phyloP scores from a whole-genome alignment of 2,329 filamentous ascomycete species.

The Neophaeococcomyces mojaviensis region DNA sequence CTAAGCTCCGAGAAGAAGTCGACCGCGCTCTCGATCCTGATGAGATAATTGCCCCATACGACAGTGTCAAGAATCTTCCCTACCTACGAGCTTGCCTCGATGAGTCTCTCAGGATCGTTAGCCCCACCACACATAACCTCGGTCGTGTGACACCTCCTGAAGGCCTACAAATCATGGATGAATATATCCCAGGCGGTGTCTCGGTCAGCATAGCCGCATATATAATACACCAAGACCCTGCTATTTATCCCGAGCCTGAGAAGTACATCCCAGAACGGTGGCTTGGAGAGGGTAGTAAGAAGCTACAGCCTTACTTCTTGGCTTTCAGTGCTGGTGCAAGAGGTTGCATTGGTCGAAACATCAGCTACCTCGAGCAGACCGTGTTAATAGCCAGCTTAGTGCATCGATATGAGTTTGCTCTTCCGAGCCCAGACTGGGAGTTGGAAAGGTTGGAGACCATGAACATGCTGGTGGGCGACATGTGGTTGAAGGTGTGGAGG shows the following conservation, averaged over 20 bases:
- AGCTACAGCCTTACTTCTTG: constrained; percentile 16
- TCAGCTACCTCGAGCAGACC: constrained; percentile 41
- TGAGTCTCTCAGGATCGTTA: constrained; percentile 41
- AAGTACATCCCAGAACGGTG: constrained; percentile 28
- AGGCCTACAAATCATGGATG: constrained; percentile 37
- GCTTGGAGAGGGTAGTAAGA: constrained; percentile 14
- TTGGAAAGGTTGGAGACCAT: constrained; percentile 8
- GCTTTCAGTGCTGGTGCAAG: constrained; percentile 35
- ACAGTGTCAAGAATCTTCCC: constrained; percentile 45
- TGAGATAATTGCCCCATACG: constrained; percentile 42
- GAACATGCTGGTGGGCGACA: constrained; percentile 7
- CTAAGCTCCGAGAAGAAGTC: constrained; percentile 31
- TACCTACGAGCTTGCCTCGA: constrained; percentile 48
- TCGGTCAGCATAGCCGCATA: constrained; percentile 39
- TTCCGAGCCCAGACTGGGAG: constrained; percentile 27
- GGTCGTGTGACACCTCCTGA: constrained; percentile 40
- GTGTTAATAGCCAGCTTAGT: constrained; percentile 38
- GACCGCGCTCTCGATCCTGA: constrained; percentile 35
- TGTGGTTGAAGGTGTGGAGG: constrained; percentile 9
- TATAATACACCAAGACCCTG: constrained; percentile 33
- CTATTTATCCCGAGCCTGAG: constrained; percentile 33
- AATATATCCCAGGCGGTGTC: constrained; percentile 40
- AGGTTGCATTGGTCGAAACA: constrained; percentile 37
- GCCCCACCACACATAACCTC: constrained; percentile 38
- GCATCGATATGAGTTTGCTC: constrained; percentile 36